A percentile compares a stretch with the other conserved stretches of the same genome.
Evolutionary conservation across 257 asterid genomes (phyloP).

Genomic region (Salvia rosmarinus): DNA sequence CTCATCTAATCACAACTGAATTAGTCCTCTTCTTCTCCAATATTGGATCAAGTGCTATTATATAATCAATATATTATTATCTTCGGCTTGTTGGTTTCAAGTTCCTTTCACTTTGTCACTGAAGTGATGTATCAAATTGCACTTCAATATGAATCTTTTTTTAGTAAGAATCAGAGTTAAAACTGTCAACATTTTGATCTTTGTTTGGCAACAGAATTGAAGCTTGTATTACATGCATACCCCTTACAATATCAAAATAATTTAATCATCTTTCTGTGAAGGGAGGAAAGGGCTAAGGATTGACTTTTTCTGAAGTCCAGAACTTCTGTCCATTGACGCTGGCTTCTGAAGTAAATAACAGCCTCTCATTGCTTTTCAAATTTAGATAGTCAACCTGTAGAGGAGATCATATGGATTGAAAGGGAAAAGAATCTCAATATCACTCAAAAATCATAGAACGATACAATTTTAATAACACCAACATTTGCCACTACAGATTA

Average conservation of each 20-base stretch:
- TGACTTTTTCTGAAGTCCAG: slow-evolving; percentile 64
- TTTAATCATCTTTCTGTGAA: too few relatives aligned
- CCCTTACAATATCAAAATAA: too few relatives aligned
- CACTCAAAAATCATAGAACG: background rate
- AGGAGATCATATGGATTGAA: background rate
- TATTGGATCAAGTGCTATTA: too few relatives aligned
- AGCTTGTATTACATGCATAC: too few relatives aligned
- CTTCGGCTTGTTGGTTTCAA: background rate
- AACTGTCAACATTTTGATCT: background rate
- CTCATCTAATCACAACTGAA: background rate
- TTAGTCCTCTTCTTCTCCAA: background rate
- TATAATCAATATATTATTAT: background rate
- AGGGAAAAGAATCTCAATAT: background rate
- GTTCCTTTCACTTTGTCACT: background rate
- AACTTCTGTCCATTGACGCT: slow-evolving; percentile 49
- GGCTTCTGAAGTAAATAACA: slow-evolving; percentile 46
- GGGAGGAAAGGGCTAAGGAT: slow-evolving; percentile 47
- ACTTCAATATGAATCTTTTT: background rate
- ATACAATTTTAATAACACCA: too few relatives aligned
- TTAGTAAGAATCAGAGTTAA: background rate
- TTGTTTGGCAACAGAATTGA: background rate
- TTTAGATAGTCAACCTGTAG: slow-evolving; percentile 86
- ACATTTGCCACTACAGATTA: background rate
- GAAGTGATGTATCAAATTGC: background rate
- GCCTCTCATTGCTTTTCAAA: slow-evolving; percentile 79